These are phyloP conservation scores for Triticum monococcum DNA, from an alignment of 176 grass and related monocot species.

Conservation along the genomic window DNA sequence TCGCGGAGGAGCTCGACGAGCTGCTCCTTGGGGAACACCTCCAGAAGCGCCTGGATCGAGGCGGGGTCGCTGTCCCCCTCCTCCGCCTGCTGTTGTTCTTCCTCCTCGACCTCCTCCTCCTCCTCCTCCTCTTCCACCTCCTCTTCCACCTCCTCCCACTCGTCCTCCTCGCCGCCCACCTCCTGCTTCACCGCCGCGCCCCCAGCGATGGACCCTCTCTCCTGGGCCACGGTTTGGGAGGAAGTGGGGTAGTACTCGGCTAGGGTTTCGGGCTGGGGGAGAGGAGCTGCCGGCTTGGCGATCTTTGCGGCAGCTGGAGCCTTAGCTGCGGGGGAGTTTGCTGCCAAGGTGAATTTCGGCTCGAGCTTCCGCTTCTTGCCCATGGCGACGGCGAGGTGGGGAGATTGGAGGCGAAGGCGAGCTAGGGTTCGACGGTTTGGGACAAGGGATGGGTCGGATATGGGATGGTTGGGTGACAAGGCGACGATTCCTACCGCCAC, in stretches of 20 bases:
- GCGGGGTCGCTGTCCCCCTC: conserved; percentile 55
- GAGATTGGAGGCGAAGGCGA: neutral
- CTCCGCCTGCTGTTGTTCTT: conserved; percentile 18
- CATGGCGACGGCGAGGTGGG: conserved; percentile 42
- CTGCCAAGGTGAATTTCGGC: neutral
- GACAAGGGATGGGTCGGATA: neutral
- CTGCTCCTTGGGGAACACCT: conserved; percentile 85
- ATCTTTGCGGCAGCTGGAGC: neutral
- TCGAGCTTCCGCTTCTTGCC: conserved; percentile 92
- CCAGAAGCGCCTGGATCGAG: conserved; percentile 72
- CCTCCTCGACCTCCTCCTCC: neutral
- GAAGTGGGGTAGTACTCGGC: neutral
- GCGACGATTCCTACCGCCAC: neutral
- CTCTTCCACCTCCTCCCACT: conserved; percentile 26
- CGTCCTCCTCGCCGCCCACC: conserved; percentile 28
- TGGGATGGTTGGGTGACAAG: neutral
- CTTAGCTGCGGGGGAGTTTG: neutral
- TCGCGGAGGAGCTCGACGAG: conserved; percentile 83
- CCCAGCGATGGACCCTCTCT: neutral
- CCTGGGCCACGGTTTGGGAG: neutral
- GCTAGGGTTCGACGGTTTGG: conserved; percentile 51
- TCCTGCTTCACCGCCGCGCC: conserved; percentile 9
- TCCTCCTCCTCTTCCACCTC: conserved; percentile 30
- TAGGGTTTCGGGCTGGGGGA: neutral
- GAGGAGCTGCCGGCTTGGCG: neutral